These are phyloP conservation scores for Cryptosporidium viatorum DNA, from an alignment of 169 alveolate genomes.

Conservation along the genomic window DNA sequence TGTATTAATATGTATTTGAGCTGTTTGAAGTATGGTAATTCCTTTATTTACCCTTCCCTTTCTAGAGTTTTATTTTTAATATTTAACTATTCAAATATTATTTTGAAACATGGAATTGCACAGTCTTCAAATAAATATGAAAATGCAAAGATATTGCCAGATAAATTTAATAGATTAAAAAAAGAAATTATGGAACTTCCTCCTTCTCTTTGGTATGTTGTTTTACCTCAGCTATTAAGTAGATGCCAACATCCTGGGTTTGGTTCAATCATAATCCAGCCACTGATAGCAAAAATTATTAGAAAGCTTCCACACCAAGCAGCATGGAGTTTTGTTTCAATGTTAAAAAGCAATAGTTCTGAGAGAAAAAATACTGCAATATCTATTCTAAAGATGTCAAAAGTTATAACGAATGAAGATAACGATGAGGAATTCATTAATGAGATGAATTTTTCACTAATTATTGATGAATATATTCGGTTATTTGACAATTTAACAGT, in stretches of 20 bases:
- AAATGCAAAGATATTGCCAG: conserved; percentile 17
- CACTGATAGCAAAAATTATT: conserved; percentile 78
- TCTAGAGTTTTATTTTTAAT: conserved; percentile 55
- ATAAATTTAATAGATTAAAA: conserved; percentile 22
- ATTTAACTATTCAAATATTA: conserved; percentile 50
- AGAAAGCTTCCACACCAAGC: conserved; percentile 80
- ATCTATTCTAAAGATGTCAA: conserved; percentile 73
- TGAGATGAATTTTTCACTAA: conserved; percentile 12
- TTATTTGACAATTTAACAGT: conserved; percentile 64
- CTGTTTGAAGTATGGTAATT: conserved; percentile 45
- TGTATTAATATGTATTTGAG: conserved; percentile 69
- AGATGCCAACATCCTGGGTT: conserved; percentile 80
- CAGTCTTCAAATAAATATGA: conserved; percentile 16
- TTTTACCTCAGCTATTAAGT: conserved; percentile 80
- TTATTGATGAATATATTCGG: conserved; percentile 59
- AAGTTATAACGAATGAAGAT: neutral
- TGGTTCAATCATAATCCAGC: conserved; percentile 78
- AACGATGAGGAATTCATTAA: neutral
- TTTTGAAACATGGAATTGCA: neutral
- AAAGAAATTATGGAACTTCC: conserved; percentile 29
- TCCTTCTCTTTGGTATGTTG: conserved; percentile 77
- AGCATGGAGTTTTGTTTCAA: conserved; percentile 79
- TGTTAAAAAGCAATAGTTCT: conserved; percentile 63
- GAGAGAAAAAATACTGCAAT: conserved; percentile 62
- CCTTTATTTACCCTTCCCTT: conserved; percentile 61